Evolutionary conservation across 2,329 filamentous ascomycete species (phyloP).

Genomic region (Trichophyton equinum): DNA sequence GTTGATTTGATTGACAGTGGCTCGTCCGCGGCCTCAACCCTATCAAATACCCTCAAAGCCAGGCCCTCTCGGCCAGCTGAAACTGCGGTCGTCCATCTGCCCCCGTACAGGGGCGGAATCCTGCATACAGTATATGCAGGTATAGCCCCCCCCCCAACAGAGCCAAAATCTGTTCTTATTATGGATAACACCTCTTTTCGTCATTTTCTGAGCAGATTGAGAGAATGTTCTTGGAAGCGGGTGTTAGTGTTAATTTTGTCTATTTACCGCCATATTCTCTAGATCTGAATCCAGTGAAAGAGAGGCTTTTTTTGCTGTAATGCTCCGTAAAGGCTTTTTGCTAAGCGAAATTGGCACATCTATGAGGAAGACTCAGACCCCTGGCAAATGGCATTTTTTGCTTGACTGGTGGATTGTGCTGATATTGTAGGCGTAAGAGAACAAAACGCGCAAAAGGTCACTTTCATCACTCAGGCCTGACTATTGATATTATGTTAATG

Average conservation of each 20-base stretch:
- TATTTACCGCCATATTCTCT: conserved; percentile 27
- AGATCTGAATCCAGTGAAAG: conserved; percentile 27
- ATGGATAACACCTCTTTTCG: conserved; percentile 17
- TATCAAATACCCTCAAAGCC: too few relatives aligned
- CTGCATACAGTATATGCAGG: neutral
- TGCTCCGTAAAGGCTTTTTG: conserved; percentile 22
- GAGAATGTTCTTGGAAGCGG: conserved; percentile 10
- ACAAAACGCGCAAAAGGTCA: too few relatives aligned
- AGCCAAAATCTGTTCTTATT: conserved; percentile 23
- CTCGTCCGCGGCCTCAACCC: too few relatives aligned
- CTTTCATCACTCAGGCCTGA: too few relatives aligned
- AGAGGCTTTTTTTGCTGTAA: conserved; percentile 21
- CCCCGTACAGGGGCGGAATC: neutral
- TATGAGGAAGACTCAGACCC: conserved; percentile 7
- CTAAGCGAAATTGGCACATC: conserved; percentile 20
- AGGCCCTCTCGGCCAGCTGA: neutral
- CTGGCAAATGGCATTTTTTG: too few relatives aligned
- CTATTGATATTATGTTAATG: too few relatives aligned
- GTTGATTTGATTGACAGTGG: too few relatives aligned
- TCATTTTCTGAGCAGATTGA: conserved; percentile 6
- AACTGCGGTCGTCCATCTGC: neutral
- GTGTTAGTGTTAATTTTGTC: conserved; percentile 12
- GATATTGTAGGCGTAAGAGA: too few relatives aligned
- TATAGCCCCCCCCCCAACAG: conserved; percentile 5
- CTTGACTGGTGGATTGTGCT: too few relatives aligned